Conservation (phyloP, 306 rosid genomes). For the Vachellia pachyceras region DNA sequence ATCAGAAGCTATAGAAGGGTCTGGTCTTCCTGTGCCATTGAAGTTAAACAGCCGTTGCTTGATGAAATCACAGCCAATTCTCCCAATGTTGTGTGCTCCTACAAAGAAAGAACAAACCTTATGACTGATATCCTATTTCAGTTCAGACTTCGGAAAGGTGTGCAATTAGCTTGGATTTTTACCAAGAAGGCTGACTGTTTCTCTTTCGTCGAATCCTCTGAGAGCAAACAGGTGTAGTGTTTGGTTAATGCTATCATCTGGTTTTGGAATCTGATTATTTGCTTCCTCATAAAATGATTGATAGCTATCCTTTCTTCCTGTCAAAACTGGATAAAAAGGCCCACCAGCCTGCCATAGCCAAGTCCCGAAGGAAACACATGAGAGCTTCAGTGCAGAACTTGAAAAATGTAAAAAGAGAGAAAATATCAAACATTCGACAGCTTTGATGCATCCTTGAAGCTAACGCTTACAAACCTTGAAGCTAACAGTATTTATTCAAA, state of each 20-base stretch:
- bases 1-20: slow-evolving; percentile 64
- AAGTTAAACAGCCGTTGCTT: slow-evolving; percentile 66
- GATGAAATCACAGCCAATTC: slow-evolving; percentile 74
- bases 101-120: slow-evolving; percentile 23
- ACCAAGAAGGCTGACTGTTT: slow-evolving; percentile 92
- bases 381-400: slow-evolving; percentile 1
- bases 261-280: slow-evolving; percentile 65
- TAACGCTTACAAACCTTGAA: background rate
- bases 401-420: background rate
- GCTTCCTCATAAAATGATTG: slow-evolving; percentile 63
- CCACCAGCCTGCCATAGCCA: slow-evolving; percentile 75
- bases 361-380: slow-evolving; percentile 16
- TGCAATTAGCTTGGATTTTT: background rate
- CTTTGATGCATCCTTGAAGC: background rate
- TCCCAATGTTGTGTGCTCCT: slow-evolving; percentile 91
- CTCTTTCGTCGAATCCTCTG: slow-evolving; percentile 79
- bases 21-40: slow-evolving; percentile 68
- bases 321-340: slow-evolving; percentile 81
- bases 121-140: background rate
- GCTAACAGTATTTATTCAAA: background rate
- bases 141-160: background rate
- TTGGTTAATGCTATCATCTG: slow-evolving; percentile 64
- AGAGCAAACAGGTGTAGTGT: slow-evolving; percentile 63
- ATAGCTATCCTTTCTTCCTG: slow-evolving; percentile 76
- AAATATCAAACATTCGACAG: background rate